A percentile compares a stretch with the other conserved stretches of the same genome.
Conservation (phyloP, 139 green algal genomes). For the Nannochloris sp. region DNA sequence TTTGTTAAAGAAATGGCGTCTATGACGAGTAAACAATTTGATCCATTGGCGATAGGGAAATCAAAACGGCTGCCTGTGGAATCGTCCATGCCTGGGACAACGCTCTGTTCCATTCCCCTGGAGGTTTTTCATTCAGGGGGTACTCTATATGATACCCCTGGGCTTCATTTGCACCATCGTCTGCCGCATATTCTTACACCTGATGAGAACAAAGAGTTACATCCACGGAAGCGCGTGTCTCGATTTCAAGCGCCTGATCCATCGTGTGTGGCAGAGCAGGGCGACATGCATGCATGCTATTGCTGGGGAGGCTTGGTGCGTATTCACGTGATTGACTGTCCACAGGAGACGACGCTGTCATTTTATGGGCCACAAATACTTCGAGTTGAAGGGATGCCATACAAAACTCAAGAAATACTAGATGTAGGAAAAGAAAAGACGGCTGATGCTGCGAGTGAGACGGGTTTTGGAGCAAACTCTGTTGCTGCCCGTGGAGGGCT, state of each 20-base stretch:
- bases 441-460: not conserved
- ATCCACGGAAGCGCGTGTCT: slow-evolving; percentile 51
- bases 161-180: slow-evolving; percentile 87
- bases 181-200: slow-evolving; percentile 76
- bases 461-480: slow-evolving; percentile 23
- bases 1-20: slow-evolving; percentile 54
- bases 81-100: slow-evolving; percentile 90
- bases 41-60: slow-evolving; percentile 30
- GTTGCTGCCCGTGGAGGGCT: slow-evolving; percentile 52
- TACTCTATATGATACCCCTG: slow-evolving; percentile 81
- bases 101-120: slow-evolving; percentile 77
- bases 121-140: slow-evolving; percentile 65
- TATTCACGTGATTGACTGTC: slow-evolving; percentile 59
- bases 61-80: slow-evolving; percentile 64
- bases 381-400: slow-evolving; percentile 13
- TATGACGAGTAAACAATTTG: slow-evolving; percentile 40
- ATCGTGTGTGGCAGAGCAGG: not conserved
- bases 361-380: slow-evolving; percentile 56
- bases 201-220: slow-evolving; percentile 63
- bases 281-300: slow-evolving; percentile 27
- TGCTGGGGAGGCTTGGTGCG: slow-evolving; percentile 61
- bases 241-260: slow-evolving; percentile 47
- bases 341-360: slow-evolving; percentile 29
- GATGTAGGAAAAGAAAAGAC: not conserved
- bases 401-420: not conserved